These are phyloP conservation scores for Arachis monticola DNA, from an alignment of 331 rosid genomes.

Conservation along the genomic window DNA sequence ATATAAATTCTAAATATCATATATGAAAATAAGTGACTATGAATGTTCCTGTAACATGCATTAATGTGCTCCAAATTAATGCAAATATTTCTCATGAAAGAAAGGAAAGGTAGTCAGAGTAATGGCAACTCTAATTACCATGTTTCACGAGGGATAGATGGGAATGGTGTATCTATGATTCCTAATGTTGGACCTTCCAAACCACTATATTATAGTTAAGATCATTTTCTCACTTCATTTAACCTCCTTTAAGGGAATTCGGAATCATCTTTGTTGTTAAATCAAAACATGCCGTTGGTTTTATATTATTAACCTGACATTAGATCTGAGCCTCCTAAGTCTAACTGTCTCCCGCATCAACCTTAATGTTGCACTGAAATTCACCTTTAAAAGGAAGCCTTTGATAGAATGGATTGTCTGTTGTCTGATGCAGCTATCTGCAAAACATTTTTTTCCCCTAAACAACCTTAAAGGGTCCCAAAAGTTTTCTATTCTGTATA, in stretches of 20 bases:
- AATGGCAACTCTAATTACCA: background rate
- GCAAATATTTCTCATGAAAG: no score
- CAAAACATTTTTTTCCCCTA: background rate
- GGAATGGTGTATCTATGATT: background rate
- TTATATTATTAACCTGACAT: background rate
- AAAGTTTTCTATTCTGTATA: constrained; percentile 14
- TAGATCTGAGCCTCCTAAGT: background rate
- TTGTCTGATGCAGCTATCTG: background rate
- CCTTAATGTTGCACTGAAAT: background rate
- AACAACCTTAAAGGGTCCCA: background rate
- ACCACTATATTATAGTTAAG: background rate
- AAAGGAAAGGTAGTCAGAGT: background rate
- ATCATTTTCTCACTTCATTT: background rate
- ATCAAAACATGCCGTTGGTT: background rate
- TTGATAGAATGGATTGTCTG: constrained; percentile 11
- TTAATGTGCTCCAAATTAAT: no score
- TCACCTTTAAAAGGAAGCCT: background rate
- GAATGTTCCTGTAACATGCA: no score
- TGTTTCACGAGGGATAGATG: background rate
- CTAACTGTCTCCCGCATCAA: constrained; percentile 1
- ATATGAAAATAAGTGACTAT: no score
- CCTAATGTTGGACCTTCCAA: background rate
- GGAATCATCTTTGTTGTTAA: background rate
- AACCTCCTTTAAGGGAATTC: background rate
- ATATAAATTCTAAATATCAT: no score